Evolutionary conservation across 2,329 filamentous ascomycete genomes (phyloP).

Genomic region (Cercospora sp.): DNA sequence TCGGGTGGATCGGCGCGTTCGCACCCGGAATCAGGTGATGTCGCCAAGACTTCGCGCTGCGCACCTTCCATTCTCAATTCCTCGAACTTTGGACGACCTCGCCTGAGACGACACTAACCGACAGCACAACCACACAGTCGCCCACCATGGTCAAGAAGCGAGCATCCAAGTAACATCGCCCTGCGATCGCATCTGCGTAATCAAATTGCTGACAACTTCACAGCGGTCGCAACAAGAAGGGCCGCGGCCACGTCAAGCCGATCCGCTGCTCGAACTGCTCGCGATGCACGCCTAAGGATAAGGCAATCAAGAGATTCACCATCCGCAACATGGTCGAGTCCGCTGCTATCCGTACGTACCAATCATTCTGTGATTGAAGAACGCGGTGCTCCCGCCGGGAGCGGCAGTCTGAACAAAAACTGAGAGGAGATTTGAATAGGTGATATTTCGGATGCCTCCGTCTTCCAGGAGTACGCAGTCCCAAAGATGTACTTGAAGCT

Average conservation of each 20-base stretch:
- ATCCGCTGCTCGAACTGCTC: slow-evolving; percentile 91
- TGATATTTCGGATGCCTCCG: slow-evolving; percentile 99
- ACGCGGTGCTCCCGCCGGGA: slow-evolving; percentile 17
- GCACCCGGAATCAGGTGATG: background rate
- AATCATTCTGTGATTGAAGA: slow-evolving; percentile 16
- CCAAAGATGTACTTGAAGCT: slow-evolving; percentile 99
- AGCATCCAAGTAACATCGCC: slow-evolving; percentile 64
- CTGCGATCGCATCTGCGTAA: slow-evolving; percentile 36
- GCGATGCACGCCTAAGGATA: slow-evolving; percentile 90
- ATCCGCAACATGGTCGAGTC: slow-evolving; percentile 99
- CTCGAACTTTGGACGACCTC: slow-evolving; percentile 3
- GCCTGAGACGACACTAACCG: slow-evolving; percentile 19
- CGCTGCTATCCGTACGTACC: slow-evolving; percentile 92
- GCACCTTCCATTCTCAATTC: slow-evolving; percentile 3
- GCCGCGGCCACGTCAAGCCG: slow-evolving; percentile 97
- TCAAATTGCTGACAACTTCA: slow-evolving; percentile 40
- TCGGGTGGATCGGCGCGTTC: background rate
- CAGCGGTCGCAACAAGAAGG: slow-evolving; percentile 99
- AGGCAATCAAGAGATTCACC: slow-evolving; percentile 99
- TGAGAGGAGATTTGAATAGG: slow-evolving; percentile 55
- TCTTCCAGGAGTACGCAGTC: slow-evolving; percentile 98
- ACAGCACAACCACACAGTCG: slow-evolving; percentile 40
- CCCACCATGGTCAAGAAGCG: slow-evolving; percentile 73
- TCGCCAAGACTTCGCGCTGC: slow-evolving; percentile 1
- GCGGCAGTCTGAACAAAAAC: slow-evolving; percentile 14